phyloP scores from a whole-genome alignment of 2,329 filamentous ascomycete species.

The Aspergillus sp. region DNA sequence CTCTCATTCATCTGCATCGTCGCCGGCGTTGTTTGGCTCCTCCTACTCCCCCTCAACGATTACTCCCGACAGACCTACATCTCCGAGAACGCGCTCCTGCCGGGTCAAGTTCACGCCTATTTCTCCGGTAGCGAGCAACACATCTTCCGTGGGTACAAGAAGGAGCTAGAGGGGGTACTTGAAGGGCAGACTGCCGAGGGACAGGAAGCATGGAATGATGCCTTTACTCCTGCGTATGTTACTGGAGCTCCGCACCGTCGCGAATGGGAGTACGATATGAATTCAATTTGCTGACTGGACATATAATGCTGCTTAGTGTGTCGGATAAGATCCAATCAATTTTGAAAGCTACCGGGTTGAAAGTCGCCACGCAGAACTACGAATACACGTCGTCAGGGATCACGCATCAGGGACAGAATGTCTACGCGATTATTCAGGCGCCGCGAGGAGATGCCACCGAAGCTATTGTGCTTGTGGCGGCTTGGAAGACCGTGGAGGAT shows the following conservation, averaged over 20 bases:
- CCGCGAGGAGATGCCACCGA: constrained; percentile 95
- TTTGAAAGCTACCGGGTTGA: constrained; percentile 76
- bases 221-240: constrained; percentile 33
- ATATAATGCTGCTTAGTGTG: constrained; percentile 37
- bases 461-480: constrained; percentile 87
- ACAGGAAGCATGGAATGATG: constrained; percentile 16
- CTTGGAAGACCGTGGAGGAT: constrained; percentile 80
- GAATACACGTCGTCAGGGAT: constrained; percentile 77
- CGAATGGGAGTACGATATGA: background rate
- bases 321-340: constrained; percentile 75
- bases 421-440: constrained; percentile 90
- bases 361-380: constrained; percentile 85
- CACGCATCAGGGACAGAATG: constrained; percentile 77
- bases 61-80: constrained; percentile 95
- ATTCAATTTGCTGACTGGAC: constrained; percentile 16
- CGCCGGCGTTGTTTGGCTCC: constrained; percentile 84
- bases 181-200: constrained; percentile 18
- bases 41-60: constrained; percentile 83
- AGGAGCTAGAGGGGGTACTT: constrained; percentile 67
- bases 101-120: constrained; percentile 96
- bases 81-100: constrained; percentile 93
- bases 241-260: background rate
- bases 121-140: constrained; percentile 96
- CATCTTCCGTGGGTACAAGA: constrained; percentile 84
- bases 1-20: constrained; percentile 81